Evolutionary conservation across 192 early-diverging fungal species (phyloP).

Genomic region (Globomyces pollinis-pini): DNA sequence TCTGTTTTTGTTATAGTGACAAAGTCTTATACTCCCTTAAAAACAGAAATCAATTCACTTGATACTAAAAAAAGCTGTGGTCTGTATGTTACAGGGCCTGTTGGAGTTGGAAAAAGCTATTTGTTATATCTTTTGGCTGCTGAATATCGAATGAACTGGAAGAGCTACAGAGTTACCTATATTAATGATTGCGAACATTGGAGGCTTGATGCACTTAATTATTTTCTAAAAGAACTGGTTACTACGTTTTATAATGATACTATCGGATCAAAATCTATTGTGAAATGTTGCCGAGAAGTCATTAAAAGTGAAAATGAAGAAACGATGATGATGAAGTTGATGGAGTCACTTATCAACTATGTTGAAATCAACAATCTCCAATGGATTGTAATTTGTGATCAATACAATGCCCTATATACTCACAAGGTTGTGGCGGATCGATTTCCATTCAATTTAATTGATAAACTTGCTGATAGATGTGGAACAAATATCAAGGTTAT

Average conservation of each 20-base stretch:
- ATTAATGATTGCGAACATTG: constrained; percentile 13
- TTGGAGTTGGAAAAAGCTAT: constrained; percentile 17
- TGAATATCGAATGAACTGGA: constrained; percentile 10
- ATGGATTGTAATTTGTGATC: constrained; percentile 17
- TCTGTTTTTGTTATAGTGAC: not conserved
- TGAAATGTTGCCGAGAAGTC: not conserved
- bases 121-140: constrained; percentile 14
- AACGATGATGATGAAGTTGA: not conserved
- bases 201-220: constrained; percentile 1
- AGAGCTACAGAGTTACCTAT: constrained; percentile 15
- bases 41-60: not conserved
- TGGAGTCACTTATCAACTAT: not conserved
- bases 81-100: not conserved
- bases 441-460: constrained; percentile 12
- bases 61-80: not conserved
- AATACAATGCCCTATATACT: constrained; percentile 13
- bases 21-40: not conserved
- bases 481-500: constrained; percentile 14
- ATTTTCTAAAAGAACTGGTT: not conserved
- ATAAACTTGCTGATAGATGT: not conserved
- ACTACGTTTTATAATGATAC: not conserved
- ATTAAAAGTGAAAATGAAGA: not conserved
- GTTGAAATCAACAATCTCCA: not conserved
- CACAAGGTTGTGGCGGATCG: not conserved
- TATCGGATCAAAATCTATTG: not conserved